Evolutionary conservation across 2,329 filamentous ascomycete species (phyloP).

Genomic region (Microdochium paspali): DNA sequence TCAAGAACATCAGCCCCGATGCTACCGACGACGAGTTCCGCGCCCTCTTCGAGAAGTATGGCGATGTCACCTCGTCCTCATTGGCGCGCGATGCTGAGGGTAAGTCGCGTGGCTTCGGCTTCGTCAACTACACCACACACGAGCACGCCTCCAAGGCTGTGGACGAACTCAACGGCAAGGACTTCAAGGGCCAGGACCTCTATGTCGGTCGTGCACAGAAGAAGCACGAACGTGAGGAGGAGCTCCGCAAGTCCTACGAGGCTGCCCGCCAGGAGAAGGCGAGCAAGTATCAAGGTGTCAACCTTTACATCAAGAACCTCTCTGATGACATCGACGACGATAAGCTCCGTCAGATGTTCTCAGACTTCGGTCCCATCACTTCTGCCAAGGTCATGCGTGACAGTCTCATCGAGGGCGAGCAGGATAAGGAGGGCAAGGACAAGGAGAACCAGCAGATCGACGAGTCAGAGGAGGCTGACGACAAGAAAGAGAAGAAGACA

Average conservation of each 20-base stretch:
- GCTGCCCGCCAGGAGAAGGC: constrained; percentile 96
- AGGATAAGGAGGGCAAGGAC: constrained; percentile 41
- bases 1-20: constrained; percentile 90
- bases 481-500: constrained; percentile 52
- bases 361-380: constrained; percentile 87
- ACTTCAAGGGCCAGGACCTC: constrained; percentile 89
- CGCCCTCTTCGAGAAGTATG: constrained; percentile 81
- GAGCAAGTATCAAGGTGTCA: constrained; percentile 98
- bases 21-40: constrained; percentile 92
- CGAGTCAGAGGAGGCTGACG: constrained; percentile 37
- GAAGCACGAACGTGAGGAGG: constrained; percentile 99
- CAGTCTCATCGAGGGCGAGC: constrained; percentile 45
- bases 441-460: constrained; percentile 38
- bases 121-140: constrained; percentile 92
- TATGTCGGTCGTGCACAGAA: constrained; percentile 99
- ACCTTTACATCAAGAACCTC: constrained; percentile 99
- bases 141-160: constrained; percentile 80
- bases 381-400: constrained; percentile 99
- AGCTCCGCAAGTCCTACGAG: constrained; percentile 97
- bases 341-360: constrained; percentile 90
- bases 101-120: constrained; percentile 92
- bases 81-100: constrained; percentile 82
- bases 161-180: constrained; percentile 82
- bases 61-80: constrained; percentile 91
- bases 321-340: constrained; percentile 96